Evolutionary conservation across 345 rosid genomes (phyloP).

Genomic region (Triadica sebifera): DNA sequence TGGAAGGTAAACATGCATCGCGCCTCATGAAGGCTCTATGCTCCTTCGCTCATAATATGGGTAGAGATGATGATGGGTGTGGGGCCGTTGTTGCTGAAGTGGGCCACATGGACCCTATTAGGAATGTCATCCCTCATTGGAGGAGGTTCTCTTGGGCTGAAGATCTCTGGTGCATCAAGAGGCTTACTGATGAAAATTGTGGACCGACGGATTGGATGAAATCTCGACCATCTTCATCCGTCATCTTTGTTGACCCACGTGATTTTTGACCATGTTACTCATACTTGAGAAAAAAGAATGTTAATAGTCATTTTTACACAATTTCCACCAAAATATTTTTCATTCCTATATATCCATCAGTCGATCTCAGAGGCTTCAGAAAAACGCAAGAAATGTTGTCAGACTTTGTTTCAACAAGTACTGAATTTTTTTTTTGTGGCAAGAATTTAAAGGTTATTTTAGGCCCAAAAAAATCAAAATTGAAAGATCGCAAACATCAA

Average conservation of each 20-base stretch:
- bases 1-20: conserved; percentile 55
- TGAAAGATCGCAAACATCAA: too few species aligned
- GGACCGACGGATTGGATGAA: conserved; percentile 42
- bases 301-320: conserved; percentile 9
- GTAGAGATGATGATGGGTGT: conserved; percentile 55
- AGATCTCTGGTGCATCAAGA: conserved; percentile 75
- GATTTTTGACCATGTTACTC: conserved; percentile 42
- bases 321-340: background rate
- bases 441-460: too few species aligned
- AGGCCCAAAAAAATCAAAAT: too few species aligned
- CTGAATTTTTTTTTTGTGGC: too few species aligned
- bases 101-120: conserved; percentile 50
- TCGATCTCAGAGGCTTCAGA: too few species aligned
- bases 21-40: conserved; percentile 58
- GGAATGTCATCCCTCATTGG: conserved; percentile 63
- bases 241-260: conserved; percentile 74
- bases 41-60: conserved; percentile 61
- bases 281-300: background rate
- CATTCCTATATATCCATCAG: background rate
- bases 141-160: conserved; percentile 61
- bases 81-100: conserved; percentile 66
- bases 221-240: conserved; percentile 33
- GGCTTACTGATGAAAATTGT: conserved; percentile 21
- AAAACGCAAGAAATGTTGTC: too few species aligned
- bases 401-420: too few species aligned